phyloP scores from a whole-genome alignment of 2,329 filamentous ascomycete species.

The Madurella fahalii region DNA sequence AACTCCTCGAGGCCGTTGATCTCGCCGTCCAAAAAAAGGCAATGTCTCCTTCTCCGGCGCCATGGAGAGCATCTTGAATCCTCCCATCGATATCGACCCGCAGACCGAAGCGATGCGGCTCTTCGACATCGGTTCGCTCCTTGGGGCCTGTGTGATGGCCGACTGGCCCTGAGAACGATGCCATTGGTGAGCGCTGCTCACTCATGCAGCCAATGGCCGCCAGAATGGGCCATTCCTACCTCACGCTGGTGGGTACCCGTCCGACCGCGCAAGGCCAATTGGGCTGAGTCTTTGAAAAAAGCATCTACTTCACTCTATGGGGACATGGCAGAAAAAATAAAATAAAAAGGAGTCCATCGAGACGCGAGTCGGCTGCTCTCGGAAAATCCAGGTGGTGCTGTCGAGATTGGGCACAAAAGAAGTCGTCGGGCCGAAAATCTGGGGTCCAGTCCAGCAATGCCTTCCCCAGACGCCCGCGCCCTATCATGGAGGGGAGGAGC shows the following conservation, averaged over 20 bases:
- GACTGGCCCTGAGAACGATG: slow-evolving; percentile 17
- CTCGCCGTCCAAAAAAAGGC: neutral
- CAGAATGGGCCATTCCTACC: slow-evolving; percentile 28
- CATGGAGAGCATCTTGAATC: slow-evolving; percentile 6
- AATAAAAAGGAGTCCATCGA: neutral
- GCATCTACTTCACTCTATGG: slow-evolving; percentile 14
- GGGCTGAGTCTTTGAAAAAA: slow-evolving; percentile 19
- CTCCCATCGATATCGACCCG: slow-evolving; percentile 7
- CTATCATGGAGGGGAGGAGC: slow-evolving; percentile 24
- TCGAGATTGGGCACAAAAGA: slow-evolving; percentile 7
- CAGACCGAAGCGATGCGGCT: slow-evolving; percentile 27
- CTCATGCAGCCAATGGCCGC: slow-evolving; percentile 27
- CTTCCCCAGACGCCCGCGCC: slow-evolving; percentile 23
- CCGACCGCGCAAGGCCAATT: slow-evolving; percentile 22
- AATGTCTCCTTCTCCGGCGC: slow-evolving; percentile 5
- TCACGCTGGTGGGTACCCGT: slow-evolving; percentile 21
- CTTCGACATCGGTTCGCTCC: slow-evolving; percentile 25
- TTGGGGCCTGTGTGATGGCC: slow-evolving; percentile 24
- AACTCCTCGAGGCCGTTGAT: slow-evolving; percentile 5
- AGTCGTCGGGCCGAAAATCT: slow-evolving; percentile 13
- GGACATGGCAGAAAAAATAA: neutral
- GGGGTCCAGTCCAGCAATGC: neutral
- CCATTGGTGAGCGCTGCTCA: slow-evolving; percentile 29
- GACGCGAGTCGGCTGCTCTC: neutral
- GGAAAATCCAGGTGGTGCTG: neutral